phyloP scores from a whole-genome alignment of 2,329 filamentous ascomycete genomes.

The Ceratocystis lukuohia region DNA sequence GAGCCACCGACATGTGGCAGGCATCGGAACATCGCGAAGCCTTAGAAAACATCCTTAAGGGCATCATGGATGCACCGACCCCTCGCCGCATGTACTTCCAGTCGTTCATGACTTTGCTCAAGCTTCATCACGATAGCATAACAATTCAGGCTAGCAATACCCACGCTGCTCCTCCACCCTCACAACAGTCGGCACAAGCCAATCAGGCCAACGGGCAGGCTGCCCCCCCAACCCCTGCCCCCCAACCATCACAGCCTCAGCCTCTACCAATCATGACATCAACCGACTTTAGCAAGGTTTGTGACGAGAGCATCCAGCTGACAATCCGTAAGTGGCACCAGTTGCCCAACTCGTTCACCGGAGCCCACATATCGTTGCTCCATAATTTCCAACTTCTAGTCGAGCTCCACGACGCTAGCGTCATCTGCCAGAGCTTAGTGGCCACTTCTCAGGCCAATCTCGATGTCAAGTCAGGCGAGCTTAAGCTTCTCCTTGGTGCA shows the following conservation, averaged over 20 bases:
- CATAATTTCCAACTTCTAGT: constrained; percentile 98
- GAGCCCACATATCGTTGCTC: constrained; percentile 84
- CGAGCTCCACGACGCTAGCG: constrained; percentile 90
- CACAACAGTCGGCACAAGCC: background rate
- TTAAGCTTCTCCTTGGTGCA: constrained; percentile 83
- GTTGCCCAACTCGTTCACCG: constrained; percentile 82
- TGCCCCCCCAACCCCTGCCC: background rate
- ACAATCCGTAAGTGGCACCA: constrained; percentile 99
- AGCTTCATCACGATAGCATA: constrained; percentile 49
- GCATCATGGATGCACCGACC: constrained; percentile 92
- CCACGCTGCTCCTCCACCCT: constrained; percentile 44
- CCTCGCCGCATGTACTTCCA: constrained; percentile 93
- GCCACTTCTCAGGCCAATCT: constrained; percentile 74
- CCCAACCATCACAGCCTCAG: background rate
- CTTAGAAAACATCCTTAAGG: constrained; percentile 86
- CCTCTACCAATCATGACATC: constrained; percentile 25
- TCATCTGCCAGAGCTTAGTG: constrained; percentile 84
- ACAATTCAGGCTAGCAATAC: constrained; percentile 39
- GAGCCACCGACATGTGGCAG: constrained; percentile 90
- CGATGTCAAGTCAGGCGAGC: constrained; percentile 86
- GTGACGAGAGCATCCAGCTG: constrained; percentile 92
- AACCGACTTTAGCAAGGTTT: constrained; percentile 74
- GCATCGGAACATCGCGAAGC: constrained; percentile 75
- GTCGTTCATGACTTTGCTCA: constrained; percentile 91
- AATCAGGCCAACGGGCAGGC: constrained; percentile 13